Evolutionary conservation across 2,329 filamentous ascomycete species (phyloP).

Genomic region (Aspergillus flavus): DNA sequence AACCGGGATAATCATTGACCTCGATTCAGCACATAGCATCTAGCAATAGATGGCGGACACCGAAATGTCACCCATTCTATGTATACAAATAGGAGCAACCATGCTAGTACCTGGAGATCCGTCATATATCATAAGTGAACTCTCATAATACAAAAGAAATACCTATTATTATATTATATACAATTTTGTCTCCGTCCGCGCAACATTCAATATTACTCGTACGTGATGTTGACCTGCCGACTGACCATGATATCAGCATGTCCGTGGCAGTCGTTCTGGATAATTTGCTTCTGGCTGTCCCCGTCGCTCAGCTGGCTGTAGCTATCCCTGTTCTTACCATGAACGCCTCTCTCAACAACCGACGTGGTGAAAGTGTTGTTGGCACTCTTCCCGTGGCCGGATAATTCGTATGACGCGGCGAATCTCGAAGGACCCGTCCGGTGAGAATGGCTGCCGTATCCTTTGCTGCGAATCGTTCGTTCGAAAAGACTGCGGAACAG

Average conservation of each 20-base stretch:
- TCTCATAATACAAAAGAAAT: background rate
- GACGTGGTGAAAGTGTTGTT: constrained; percentile 14
- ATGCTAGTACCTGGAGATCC: background rate
- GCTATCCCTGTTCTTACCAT: constrained; percentile 3
- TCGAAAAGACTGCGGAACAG: constrained; percentile 37
- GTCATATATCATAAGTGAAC: background rate
- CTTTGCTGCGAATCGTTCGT: constrained; percentile 20
- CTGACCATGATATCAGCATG: constrained; percentile 23
- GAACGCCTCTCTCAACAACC: constrained; percentile 1
- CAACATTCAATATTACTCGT: constrained; percentile 9
- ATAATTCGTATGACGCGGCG: constrained; percentile 21
- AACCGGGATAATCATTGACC: background rate
- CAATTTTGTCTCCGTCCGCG: background rate
- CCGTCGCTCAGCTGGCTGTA: constrained; percentile 18
- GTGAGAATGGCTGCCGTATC: constrained; percentile 9
- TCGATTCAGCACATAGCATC: background rate
- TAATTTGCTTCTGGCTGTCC: constrained; percentile 26
- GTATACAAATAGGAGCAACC: background rate
- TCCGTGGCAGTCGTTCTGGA: constrained; percentile 12
- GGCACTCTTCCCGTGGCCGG: constrained; percentile 15
- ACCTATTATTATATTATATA: background rate
- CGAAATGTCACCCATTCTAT: too few species aligned
- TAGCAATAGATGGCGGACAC: background rate
- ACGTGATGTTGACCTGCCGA: constrained; percentile 22
- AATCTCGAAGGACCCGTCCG: constrained; percentile 8